Conservation (phyloP, 345 rosid species). For the Euclidium syriacum region DNA sequence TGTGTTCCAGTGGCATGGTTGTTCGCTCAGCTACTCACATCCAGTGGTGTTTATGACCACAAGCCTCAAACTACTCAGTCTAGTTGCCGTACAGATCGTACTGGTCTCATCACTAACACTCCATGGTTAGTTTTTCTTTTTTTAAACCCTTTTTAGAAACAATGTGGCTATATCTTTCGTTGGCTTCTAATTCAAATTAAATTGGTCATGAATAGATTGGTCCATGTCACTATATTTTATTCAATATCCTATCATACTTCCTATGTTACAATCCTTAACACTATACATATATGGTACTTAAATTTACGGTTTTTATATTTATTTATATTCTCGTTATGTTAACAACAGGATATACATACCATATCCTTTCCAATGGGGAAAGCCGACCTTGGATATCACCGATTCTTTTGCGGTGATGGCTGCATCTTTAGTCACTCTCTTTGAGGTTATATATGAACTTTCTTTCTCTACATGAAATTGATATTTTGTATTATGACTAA, state of each 20-base stretch:
- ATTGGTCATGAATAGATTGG: no score
- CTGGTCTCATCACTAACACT: slow-evolving; percentile 51
- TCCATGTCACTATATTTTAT: no score
- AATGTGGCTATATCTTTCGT: no score
- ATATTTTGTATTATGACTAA: not conserved
- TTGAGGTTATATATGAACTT: slow-evolving; percentile 50
- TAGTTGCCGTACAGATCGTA: slow-evolving; percentile 67
- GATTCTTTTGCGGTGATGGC: slow-evolving; percentile 66
- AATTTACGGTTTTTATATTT: no score
- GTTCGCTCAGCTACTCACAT: slow-evolving; percentile 45
- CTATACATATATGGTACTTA: no score
- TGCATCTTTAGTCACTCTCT: slow-evolving; percentile 60
- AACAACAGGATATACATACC: slow-evolving; percentile 58
- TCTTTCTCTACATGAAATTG: not conserved
- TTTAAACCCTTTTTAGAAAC: no score
- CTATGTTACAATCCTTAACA: no score
- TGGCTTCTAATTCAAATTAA: no score
- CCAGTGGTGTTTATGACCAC: slow-evolving; percentile 43
- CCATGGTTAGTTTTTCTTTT: slow-evolving; percentile 56
- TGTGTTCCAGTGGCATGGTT: slow-evolving; percentile 46
- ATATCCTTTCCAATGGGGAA: slow-evolving; percentile 74
- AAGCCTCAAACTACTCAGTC: slow-evolving; percentile 46
- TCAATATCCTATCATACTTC: no score
- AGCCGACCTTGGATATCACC: slow-evolving; percentile 53
- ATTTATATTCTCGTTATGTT: not conserved